Conservation (phyloP, 2,329 filamentous ascomycete species). For the Myriosclerotinia duriaeana region DNA sequence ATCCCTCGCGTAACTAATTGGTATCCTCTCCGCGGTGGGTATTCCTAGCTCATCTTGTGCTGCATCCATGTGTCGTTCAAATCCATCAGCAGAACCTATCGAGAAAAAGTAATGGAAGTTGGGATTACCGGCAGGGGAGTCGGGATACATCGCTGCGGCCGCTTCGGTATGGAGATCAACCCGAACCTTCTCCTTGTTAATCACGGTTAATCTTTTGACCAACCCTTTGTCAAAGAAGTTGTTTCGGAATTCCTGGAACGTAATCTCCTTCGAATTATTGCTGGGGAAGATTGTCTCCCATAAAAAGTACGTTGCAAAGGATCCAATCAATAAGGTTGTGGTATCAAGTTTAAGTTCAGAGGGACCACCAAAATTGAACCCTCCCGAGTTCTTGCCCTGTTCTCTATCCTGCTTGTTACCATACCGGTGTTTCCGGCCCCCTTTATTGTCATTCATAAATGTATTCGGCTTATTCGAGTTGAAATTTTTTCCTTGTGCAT, state of each 20-base stretch:
- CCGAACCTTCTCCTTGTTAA: conserved; percentile 74
- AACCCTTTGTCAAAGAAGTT: conserved; percentile 95
- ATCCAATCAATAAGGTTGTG: conserved; percentile 45
- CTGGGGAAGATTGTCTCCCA: conserved; percentile 65
- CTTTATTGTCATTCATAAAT: conserved; percentile 5
- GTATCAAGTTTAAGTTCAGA: conserved; percentile 38
- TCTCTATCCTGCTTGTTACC: conserved; percentile 24
- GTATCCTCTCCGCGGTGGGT: conserved; percentile 83
- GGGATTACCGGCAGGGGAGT: conserved; percentile 65
- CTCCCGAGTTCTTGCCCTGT: conserved; percentile 41
- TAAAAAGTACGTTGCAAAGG: conserved; percentile 61
- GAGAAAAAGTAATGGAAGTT: conserved; percentile 89
- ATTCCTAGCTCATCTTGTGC: conserved; percentile 87
- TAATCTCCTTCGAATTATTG: conserved; percentile 75
- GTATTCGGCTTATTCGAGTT: conserved; percentile 27
- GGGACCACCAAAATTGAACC: conserved; percentile 28
- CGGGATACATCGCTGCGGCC: conserved; percentile 69
- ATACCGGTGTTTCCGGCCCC: conserved; percentile 21
- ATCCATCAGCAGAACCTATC: conserved; percentile 90
- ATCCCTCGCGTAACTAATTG: conserved; percentile 81
- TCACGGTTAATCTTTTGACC: conserved; percentile 84
- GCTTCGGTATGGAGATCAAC: conserved; percentile 79
- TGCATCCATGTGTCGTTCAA: conserved; percentile 83
- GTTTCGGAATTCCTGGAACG: conserved; percentile 93
- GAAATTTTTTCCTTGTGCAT: conserved; percentile 37